Conservation (phyloP, 306 rosid genomes). For the Cercis canadensis region DNA sequence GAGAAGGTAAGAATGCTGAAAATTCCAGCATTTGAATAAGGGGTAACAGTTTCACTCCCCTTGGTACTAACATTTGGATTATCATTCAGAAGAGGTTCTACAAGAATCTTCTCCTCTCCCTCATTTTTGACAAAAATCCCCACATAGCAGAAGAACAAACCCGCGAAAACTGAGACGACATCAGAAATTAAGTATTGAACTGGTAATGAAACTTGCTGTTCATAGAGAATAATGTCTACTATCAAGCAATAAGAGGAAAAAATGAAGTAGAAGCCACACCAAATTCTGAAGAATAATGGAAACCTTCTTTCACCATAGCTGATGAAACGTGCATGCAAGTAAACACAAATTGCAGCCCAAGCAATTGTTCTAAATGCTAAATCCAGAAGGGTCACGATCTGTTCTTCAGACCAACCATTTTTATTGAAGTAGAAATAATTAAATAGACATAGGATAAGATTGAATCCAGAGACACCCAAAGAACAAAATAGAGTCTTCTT, state of each 20-base stretch:
- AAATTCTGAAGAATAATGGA: slow-evolving; percentile 21
- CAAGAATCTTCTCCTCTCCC: background rate
- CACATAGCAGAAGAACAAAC: slow-evolving; percentile 14
- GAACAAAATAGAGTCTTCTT: slow-evolving; percentile 19
- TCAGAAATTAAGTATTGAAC: background rate
- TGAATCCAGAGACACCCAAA: slow-evolving; percentile 27
- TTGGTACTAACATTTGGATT: background rate
- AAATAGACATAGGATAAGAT: slow-evolving; percentile 25
- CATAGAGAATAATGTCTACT: slow-evolving; percentile 7
- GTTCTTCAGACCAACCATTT: slow-evolving; percentile 39
- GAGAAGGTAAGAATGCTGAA: slow-evolving; percentile 40
- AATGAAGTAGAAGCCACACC: slow-evolving; percentile 22
- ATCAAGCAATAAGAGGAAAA: slow-evolving; percentile 6
- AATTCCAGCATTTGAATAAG: slow-evolving; percentile 44
- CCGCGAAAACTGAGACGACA: background rate
- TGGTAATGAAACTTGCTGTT: background rate
- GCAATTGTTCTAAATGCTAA: background rate
- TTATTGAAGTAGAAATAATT: slow-evolving; percentile 31
- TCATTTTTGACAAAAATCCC: background rate
- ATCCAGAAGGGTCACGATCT: slow-evolving; percentile 29
- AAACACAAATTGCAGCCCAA: slow-evolving; percentile 11
- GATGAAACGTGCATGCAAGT: background rate
- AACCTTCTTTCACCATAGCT: background rate
- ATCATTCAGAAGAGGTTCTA: slow-evolving; percentile 26
- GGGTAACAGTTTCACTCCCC: slow-evolving; percentile 36